phyloP scores from a whole-genome alignment of 2,329 filamentous ascomycete genomes.

The Emmonsiellopsis sp. region DNA sequence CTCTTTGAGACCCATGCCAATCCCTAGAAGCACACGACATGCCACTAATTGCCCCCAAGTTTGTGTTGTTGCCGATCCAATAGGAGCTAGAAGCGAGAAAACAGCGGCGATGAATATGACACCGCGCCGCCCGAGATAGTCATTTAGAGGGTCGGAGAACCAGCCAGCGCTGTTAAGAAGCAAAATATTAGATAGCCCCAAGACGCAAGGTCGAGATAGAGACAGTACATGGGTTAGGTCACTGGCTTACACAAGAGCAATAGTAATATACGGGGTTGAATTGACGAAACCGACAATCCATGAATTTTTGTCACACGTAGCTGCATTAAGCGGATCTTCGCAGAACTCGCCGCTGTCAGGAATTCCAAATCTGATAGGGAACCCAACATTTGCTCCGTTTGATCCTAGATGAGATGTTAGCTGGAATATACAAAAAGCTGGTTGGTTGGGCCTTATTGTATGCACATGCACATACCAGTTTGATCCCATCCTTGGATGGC shows the following conservation, averaged over 20 bases:
- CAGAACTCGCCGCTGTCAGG: slow-evolving; percentile 27
- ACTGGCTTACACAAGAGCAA: slow-evolving; percentile 39
- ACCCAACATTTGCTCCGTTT: slow-evolving; percentile 45
- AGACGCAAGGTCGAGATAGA: slow-evolving; percentile 50
- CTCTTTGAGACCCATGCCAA: slow-evolving; percentile 54
- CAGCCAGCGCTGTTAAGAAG: slow-evolving; percentile 52
- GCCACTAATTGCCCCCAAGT: slow-evolving; percentile 50
- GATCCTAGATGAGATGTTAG: slow-evolving; percentile 22
- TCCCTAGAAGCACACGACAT: slow-evolving; percentile 47
- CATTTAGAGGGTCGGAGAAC: slow-evolving; percentile 57
- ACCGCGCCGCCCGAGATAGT: slow-evolving; percentile 49
- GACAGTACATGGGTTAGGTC: slow-evolving; percentile 48
- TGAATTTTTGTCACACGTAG: slow-evolving; percentile 31
- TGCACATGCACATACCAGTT: slow-evolving; percentile 22
- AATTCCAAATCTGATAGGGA: slow-evolving; percentile 40
- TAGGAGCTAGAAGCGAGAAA: slow-evolving; percentile 57
- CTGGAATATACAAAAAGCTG: not conserved
- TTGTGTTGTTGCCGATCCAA: slow-evolving; percentile 53
- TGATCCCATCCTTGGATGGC: slow-evolving; percentile 47
- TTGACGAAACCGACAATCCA: slow-evolving; percentile 57
- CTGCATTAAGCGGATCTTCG: slow-evolving; percentile 5
- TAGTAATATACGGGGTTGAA: slow-evolving; percentile 41
- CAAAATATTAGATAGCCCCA: slow-evolving; percentile 41
- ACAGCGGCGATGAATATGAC: slow-evolving; percentile 55
- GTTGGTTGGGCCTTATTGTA: not conserved